A percentile compares a stretch with the other conserved stretches of the same genome.
phyloP scores from a whole-genome alignment of 192 early-diverging fungal species.

The Mortierella hygrophila region DNA sequence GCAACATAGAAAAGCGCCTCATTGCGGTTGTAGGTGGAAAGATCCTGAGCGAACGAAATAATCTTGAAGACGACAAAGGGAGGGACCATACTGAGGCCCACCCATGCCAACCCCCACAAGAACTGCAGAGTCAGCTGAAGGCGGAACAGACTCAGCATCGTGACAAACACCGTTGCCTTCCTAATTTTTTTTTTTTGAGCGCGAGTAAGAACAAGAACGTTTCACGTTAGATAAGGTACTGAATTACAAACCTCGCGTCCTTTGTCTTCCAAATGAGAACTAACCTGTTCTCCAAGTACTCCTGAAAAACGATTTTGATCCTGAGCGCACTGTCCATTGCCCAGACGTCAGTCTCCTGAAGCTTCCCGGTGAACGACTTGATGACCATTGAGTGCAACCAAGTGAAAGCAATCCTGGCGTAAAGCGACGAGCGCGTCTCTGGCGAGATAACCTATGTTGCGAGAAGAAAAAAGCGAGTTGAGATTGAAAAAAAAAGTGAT shows the following conservation, averaged over 20 bases:
- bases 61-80: constrained; percentile 49
- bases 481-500: neutral
- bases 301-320: constrained; percentile 38
- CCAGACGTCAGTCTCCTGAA: constrained; percentile 50
- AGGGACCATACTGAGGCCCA: constrained; percentile 39
- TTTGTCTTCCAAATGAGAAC: neutral
- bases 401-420: constrained; percentile 47
- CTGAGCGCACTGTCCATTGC: constrained; percentile 33
- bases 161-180: constrained; percentile 39
- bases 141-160: constrained; percentile 45
- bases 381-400: constrained; percentile 54
- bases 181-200: neutral
- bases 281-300: constrained; percentile 47
- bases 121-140: constrained; percentile 29
- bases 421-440: constrained; percentile 46
- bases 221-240: neutral
- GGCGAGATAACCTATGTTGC: constrained; percentile 41
- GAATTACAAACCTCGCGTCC: neutral
- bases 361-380: constrained; percentile 34
- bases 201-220: neutral
- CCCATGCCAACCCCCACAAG: constrained; percentile 39
- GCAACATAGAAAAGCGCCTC: constrained; percentile 49
- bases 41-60: constrained; percentile 33
- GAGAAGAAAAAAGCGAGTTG: neutral
- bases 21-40: constrained; percentile 49